A percentile compares a stretch with the other conserved stretches of the same genome.
Conservation (phyloP, 768 basidiomycete genomes). For the Leccinum subgranulosum region DNA sequence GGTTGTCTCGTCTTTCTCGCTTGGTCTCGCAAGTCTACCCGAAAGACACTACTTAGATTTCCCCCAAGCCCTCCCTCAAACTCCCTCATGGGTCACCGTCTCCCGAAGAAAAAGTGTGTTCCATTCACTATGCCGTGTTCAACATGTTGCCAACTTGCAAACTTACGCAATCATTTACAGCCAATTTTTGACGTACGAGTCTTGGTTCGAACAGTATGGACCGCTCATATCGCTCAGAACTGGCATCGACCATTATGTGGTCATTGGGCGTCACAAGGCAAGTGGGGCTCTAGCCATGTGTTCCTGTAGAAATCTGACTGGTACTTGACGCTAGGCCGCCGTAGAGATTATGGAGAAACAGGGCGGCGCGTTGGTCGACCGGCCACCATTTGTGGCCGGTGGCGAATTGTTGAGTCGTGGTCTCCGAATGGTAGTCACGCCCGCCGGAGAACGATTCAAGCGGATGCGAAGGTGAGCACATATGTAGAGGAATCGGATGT, state of each 20-base stretch:
- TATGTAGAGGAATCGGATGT: too few species aligned
- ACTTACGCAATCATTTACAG: neutral
- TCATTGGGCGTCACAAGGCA: slow-evolving; percentile 20
- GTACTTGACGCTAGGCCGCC: slow-evolving; percentile 38
- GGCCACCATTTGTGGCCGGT: slow-evolving; percentile 40
- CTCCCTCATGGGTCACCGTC: slow-evolving; percentile 1
- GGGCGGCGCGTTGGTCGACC: slow-evolving; percentile 31
- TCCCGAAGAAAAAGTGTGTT: slow-evolving; percentile 4
- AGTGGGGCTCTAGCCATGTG: neutral
- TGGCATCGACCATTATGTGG: slow-evolving; percentile 29
- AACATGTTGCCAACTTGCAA: neutral
- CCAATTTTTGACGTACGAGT: slow-evolving; percentile 32
- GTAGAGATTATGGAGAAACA: slow-evolving; percentile 61
- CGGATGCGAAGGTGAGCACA: slow-evolving; percentile 52
- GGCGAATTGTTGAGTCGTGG: slow-evolving; percentile 54
- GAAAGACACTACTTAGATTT: neutral
- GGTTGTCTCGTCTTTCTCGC: neutral
- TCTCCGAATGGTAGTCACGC: slow-evolving; percentile 49
- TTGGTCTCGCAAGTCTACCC: neutral
- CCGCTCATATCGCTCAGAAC: slow-evolving; percentile 53
- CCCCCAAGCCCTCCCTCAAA: slow-evolving; percentile 9
- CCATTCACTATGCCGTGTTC: neutral
- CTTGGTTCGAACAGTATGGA: slow-evolving; percentile 56
- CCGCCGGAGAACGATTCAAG: slow-evolving; percentile 50
- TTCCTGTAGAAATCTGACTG: neutral